These are phyloP conservation scores for Sclerotinia minor DNA, from an alignment of 2,329 filamentous ascomycete genomes.

Conservation along the genomic window DNA sequence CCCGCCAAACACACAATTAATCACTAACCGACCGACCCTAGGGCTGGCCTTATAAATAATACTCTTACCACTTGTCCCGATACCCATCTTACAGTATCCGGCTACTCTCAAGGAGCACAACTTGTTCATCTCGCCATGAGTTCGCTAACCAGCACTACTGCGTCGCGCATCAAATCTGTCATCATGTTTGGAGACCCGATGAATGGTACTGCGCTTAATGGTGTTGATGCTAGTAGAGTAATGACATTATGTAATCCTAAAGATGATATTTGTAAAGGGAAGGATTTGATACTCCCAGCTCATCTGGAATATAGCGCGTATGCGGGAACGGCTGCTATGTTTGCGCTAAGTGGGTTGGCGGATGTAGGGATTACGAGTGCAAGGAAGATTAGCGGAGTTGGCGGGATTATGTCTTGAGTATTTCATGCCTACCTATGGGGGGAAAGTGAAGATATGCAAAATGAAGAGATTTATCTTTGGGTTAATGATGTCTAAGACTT, in stretches of 20 bases:
- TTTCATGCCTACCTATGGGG: not conserved
- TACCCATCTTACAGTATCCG: constrained; percentile 34
- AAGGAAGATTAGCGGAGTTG: constrained; percentile 25
- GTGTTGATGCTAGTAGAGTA: constrained; percentile 31
- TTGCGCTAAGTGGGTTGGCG: constrained; percentile 32
- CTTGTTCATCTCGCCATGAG: constrained; percentile 35
- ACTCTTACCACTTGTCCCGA: constrained; percentile 32
- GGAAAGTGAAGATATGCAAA: not conserved
- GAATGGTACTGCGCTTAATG: constrained; percentile 34
- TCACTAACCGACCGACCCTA: constrained; percentile 16
- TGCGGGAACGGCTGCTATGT: constrained; percentile 34
- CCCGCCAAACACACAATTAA: not conserved
- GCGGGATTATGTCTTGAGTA: constrained; percentile 10
- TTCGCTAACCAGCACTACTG: constrained; percentile 26
- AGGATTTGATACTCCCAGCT: constrained; percentile 24
- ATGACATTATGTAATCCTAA: constrained; percentile 33
- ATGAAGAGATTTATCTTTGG: not conserved
- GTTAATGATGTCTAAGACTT: not conserved
- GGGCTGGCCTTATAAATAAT: constrained; percentile 32
- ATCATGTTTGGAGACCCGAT: constrained; percentile 38
- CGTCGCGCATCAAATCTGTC: constrained; percentile 32
- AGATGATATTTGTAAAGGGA: constrained; percentile 37
- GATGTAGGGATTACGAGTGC: constrained; percentile 36
- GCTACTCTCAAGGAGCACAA: constrained; percentile 39
- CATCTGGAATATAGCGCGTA: constrained; percentile 36